Conservation (phyloP, 495 filamentous ascomycete species). For the Podospora tetraspora region DNA sequence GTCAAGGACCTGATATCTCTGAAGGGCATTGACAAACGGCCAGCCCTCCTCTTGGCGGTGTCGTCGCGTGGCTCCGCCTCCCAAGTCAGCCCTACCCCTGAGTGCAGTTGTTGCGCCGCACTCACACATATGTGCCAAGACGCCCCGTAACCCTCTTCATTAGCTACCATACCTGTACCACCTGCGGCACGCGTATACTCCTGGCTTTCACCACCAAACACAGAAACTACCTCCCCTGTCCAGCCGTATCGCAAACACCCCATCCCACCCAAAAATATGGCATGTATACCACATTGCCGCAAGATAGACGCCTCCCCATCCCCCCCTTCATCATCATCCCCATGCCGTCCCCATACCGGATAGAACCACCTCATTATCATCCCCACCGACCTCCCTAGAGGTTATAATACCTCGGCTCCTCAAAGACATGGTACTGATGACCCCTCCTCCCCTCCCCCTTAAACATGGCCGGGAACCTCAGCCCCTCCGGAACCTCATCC, state of each 20-base stretch:
- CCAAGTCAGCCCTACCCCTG: not conserved
- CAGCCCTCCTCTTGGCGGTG: not conserved
- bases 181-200: not conserved
- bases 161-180: not conserved
- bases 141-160: not conserved
- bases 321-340: too few relatives aligned
- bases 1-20: not conserved
- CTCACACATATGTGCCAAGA: not conserved
- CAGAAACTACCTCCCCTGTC: not conserved
- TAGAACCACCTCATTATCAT: not conserved
- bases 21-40: not conserved
- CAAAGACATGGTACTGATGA: slow-evolving; percentile 93
- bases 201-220: not conserved
- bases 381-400: not conserved
- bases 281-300: not conserved
- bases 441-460: slow-evolving; percentile 80
- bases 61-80: not conserved
- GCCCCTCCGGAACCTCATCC: slow-evolving; percentile 66
- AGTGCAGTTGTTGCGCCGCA: not conserved
- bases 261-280: not conserved
- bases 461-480: slow-evolving; percentile 84
- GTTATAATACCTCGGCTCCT: slow-evolving; percentile 74
- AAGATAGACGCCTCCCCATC: not conserved
- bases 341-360: not conserved
- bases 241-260: not conserved